phyloP scores from a whole-genome alignment of 306 rosid genomes.

The Acacia crassicarpa region DNA sequence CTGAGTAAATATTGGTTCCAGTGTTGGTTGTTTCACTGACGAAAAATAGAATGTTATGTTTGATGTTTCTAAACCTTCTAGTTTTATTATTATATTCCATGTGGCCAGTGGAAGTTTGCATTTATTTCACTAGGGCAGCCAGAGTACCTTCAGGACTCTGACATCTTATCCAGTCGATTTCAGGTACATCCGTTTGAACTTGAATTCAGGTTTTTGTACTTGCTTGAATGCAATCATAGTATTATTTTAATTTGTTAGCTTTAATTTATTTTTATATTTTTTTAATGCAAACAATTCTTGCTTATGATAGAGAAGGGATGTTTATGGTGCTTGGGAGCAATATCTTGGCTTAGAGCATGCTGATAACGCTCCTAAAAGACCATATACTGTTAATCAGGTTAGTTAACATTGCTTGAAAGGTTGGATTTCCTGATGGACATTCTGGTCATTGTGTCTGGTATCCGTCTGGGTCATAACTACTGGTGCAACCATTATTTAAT shows the following conservation, averaged over 20 bases:
- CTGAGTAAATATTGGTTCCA: conserved; percentile 15
- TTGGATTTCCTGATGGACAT: neutral
- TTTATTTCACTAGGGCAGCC: conserved; percentile 87
- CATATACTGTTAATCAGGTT: conserved; percentile 81
- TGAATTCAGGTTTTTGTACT: neutral
- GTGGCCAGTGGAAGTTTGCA: conserved; percentile 88
- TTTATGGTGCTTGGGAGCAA: conserved; percentile 96
- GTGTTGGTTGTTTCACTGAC: conserved; percentile 6
- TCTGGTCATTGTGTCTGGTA: conserved; percentile 9
- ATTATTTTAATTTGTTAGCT: neutral
- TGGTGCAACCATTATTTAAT: neutral
- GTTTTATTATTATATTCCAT: conserved; percentile 1
- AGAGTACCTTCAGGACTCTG: conserved; percentile 83
- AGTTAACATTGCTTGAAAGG: conserved; percentile 12
- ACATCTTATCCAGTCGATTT: conserved; percentile 76
- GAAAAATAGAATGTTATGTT: neutral
- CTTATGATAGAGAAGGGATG: conserved; percentile 74
- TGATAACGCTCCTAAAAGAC: conserved; percentile 83
- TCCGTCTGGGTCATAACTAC: neutral
- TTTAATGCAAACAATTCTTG: conserved; percentile 9
- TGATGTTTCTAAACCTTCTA: neutral
- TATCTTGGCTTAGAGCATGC: conserved; percentile 94
- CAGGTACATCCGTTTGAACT: conserved; percentile 52
- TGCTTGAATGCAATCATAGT: neutral
- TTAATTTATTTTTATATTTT: neutral